phyloP scores from a whole-genome alignment of 192 early-diverging fungal genomes.

The Gamsiella multidivaricata region DNA sequence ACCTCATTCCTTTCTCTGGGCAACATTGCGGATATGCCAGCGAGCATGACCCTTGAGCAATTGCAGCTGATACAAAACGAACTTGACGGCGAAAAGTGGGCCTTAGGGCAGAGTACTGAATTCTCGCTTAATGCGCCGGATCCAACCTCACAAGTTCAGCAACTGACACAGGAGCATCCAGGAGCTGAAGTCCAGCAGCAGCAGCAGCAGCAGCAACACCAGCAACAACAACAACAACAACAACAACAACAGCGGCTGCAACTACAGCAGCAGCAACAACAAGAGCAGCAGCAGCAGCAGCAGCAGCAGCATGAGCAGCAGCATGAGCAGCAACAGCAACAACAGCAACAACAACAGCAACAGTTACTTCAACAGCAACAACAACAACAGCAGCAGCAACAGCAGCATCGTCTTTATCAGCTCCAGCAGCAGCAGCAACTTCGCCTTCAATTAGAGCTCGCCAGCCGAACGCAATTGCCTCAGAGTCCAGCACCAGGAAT shows the following conservation, averaged over 20 bases:
- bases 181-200: background rate
- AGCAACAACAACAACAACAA: slow-evolving; percentile 12
- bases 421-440: slow-evolving; percentile 40
- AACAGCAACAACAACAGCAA: slow-evolving; percentile 6
- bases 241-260: slow-evolving; percentile 12
- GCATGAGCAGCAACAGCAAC: slow-evolving; percentile 21
- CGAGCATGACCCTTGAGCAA: slow-evolving; percentile 11
- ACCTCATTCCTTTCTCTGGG: slow-evolving; percentile 18
- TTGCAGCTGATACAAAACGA: slow-evolving; percentile 26
- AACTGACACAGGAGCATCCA: background rate
- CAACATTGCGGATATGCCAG: slow-evolving; percentile 13
- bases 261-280: slow-evolving; percentile 11
- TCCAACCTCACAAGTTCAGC: background rate
- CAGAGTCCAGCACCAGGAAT: slow-evolving; percentile 32
- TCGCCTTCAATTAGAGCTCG: slow-evolving; percentile 30
- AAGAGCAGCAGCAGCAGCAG: slow-evolving; percentile 8
- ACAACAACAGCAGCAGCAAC: slow-evolving; percentile 27
- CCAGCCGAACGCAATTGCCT: slow-evolving; percentile 38
- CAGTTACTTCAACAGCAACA: slow-evolving; percentile 17
- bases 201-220: slow-evolving; percentile 25
- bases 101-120: background rate
- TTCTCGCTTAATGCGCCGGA: slow-evolving; percentile 15
- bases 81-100: slow-evolving; percentile 9
- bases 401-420: slow-evolving; percentile 32
- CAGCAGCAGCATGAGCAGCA: slow-evolving; percentile 16